Evolutionary conservation across 345 rosid species (phyloP).

Genomic region (Combretum micranthum): DNA sequence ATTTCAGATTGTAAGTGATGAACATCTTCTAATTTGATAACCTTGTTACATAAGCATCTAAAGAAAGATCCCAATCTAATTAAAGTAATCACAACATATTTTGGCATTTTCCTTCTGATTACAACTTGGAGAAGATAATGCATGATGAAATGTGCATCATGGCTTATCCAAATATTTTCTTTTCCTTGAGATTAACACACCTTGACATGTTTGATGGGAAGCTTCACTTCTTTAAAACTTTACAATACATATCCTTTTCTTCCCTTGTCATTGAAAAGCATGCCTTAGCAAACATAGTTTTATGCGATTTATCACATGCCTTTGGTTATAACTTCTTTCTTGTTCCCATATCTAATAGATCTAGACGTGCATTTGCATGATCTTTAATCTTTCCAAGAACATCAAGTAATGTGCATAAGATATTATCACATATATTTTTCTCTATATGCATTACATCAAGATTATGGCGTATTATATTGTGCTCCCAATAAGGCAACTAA

Average conservation of each 20-base stretch:
- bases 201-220: not conserved
- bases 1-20: not conserved
- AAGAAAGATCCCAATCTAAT: too few relatives aligned
- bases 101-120: too few relatives aligned
- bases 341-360: not conserved
- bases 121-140: not conserved
- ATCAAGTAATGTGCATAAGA: not conserved
- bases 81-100: too few relatives aligned
- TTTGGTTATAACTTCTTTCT: not conserved
- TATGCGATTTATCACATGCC: too few relatives aligned
- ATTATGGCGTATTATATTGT: not conserved
- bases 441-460: constrained; percentile 3
- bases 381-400: not conserved
- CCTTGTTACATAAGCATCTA: too few relatives aligned
- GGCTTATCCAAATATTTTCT: too few relatives aligned
- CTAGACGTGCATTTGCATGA: not conserved
- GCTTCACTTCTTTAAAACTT: not conserved
- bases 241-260: too few relatives aligned
- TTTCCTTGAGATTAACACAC: too few relatives aligned
- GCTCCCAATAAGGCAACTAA: constrained; percentile 5
- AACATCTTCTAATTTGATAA: too few relatives aligned
- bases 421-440: constrained; percentile 8
- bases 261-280: too few relatives aligned
- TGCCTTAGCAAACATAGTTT: too few relatives aligned
- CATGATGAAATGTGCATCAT: too few relatives aligned